These are phyloP conservation scores for Fusarium guadeloupense DNA, from an alignment of 2,329 filamentous ascomycete genomes.

Conservation along the genomic window DNA sequence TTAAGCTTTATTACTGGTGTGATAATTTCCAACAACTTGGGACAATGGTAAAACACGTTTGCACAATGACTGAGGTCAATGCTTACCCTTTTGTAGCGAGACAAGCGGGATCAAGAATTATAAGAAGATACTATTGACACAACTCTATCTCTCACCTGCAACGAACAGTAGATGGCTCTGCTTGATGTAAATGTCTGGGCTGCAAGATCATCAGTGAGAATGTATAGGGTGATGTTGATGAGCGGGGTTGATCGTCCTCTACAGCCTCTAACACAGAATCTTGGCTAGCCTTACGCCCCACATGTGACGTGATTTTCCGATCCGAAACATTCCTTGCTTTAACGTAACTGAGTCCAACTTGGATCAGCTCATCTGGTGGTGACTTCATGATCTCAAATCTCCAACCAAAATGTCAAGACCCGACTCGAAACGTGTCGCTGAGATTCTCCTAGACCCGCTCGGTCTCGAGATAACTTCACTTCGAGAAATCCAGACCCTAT, in stretches of 20 bases:
- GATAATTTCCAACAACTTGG: too few relatives aligned
- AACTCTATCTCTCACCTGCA: too few relatives aligned
- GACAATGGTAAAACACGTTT: too few relatives aligned
- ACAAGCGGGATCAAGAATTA: too few relatives aligned
- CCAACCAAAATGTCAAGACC: conserved; percentile 8
- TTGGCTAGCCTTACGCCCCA: neutral
- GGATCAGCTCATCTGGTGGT: neutral
- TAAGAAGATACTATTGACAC: too few relatives aligned
- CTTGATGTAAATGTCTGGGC: too few relatives aligned
- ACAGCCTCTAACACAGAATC: neutral
- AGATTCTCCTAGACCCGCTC: conserved; percentile 52
- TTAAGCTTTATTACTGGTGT: too few relatives aligned
- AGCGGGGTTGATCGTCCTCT: neutral
- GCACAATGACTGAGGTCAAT: too few relatives aligned
- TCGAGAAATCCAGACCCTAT: conserved; percentile 54
- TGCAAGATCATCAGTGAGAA: too few relatives aligned
- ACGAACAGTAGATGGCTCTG: too few relatives aligned
- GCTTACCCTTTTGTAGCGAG: too few relatives aligned
- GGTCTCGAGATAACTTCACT: conserved; percentile 53
- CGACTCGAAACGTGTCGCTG: conserved; percentile 46
- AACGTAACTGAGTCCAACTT: neutral
- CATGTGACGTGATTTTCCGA: conserved; percentile 31
- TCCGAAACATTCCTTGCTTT: neutral
- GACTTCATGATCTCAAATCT: neutral
- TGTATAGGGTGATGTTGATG: too few relatives aligned